Evolutionary conservation across 768 basidiomycete genomes (phyloP), one percentile per base, ranked within the genome.

Genomic region (Dentipellis fragilis): DNA sequence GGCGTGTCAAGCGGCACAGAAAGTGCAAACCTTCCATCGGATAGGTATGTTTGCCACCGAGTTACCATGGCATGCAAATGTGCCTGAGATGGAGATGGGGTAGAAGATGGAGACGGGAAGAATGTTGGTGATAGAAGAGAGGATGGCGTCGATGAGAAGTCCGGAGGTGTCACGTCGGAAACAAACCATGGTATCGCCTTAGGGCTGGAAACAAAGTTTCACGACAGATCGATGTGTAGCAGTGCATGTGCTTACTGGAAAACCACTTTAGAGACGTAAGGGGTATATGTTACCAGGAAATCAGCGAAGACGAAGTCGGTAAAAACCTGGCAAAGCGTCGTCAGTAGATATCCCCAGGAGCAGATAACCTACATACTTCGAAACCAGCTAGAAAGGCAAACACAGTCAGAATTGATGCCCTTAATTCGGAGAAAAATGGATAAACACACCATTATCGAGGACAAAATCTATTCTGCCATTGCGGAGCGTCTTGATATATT

Each of bases 111-210:
- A 10, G 68, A 56, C 10, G 68, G 57, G 64, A 86, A 83, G 74
- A 94, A 93, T 10, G 80, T 71, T 2, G 80, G 73, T 46, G 83
- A 76, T 46, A 85, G 75, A 1, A 93, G 73, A 7, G 74, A 74
- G 1, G 66, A 52, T 55, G 94, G 76, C 0, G 81, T 78, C 50
- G 73, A 68, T 22, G 66, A 62, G 68, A 96, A 96, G 68, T 99
- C 95, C 22, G 76, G 72, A 1, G 95, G 93, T 4, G 89, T 88
- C 23, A 94, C 93, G 67, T 96, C 92, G 10, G 89, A 93, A 48
- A 97, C 94, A 66, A 98, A 99, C 93, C 95, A 99, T 0, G 94
- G 94, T 52, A 97, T 87, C 9, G 88, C 73, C 68, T 99, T 97
- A 0, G 93, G 90, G 71, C 93, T 95, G 58, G 1, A 3, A 10